Percentiles rank a stretch among this genome's conserved stretches.
These are phyloP conservation scores for Rhynchospora pubera DNA, from an alignment of 176 grass and related monocot species.

Conservation along the genomic window DNA sequence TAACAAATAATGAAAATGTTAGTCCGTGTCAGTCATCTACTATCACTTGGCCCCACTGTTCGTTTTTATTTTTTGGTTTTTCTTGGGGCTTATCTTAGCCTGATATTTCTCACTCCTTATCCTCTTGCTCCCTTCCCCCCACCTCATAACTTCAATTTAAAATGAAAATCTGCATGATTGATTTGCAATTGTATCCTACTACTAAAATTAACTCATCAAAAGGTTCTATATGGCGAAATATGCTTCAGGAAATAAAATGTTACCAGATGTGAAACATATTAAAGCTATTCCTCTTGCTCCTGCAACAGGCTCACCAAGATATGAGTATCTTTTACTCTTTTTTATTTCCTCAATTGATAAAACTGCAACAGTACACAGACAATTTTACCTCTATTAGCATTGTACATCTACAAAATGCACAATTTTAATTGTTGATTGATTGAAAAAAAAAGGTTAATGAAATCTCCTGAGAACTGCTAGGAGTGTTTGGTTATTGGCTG, in stretches of 20 bases:
- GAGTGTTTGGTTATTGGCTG: too few species aligned
- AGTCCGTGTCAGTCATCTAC: background rate
- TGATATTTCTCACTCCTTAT: too few species aligned
- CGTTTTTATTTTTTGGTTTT: background rate
- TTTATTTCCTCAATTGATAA: conserved; percentile 25
- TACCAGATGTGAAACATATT: conserved; percentile 99
- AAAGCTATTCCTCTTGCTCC: conserved; percentile 43
- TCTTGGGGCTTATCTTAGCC: background rate
- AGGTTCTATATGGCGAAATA: background rate
- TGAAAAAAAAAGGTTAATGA: too few species aligned
- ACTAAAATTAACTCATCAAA: background rate
- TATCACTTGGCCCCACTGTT: too few species aligned
- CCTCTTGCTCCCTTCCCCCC: too few species aligned
- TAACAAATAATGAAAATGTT: background rate
- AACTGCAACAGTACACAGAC: conserved; percentile 36
- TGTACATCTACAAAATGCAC: too few species aligned
- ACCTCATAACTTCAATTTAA: too few species aligned
- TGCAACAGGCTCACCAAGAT: conserved; percentile 17
- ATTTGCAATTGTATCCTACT: background rate
- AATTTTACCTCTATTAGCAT: background rate
- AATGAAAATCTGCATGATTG: too few species aligned
- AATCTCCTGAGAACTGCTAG: too few species aligned
- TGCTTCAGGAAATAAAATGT: background rate
- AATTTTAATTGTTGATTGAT: too few species aligned
- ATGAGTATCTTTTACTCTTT: conserved; percentile 6